Base-by-base conservation (phyloP, 2,329 filamentous ascomycete species). In the Endothia cerciana region DNA sequence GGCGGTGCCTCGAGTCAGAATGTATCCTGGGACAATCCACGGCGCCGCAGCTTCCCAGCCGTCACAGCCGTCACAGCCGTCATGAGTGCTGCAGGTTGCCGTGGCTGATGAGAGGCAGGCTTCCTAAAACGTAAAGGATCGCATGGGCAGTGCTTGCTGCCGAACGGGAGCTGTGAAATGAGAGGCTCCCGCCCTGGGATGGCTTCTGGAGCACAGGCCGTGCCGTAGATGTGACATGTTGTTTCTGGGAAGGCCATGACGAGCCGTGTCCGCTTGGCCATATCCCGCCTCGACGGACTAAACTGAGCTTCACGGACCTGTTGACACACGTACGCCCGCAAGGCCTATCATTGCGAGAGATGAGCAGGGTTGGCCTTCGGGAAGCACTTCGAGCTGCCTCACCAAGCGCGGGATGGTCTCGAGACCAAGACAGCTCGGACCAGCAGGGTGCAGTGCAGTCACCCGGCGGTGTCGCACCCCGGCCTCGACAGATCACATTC, bases 1-100 rank as follows among this genome's bases (percentile, higher is more conserved):
- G 62, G 63, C 70, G 60, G 72, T 73, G 67, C 69, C 76, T 80
- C 79, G 79, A 81, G 78, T 80, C 78, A 71, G 73, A 70, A 68
- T 63, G 66, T 59, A 72, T 72, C 75, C 71, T 73, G 72, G 70
- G 65, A 69, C 71, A 72, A 69, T 72, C 73, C 69, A 73, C 70
- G 66, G 71, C 43, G 51, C 56, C 71, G 71, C 71, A 72, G 70
- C 73, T 72, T 73, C 73, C 73, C 73, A 72, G 73, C 69, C 70
- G 73, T 74, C 71, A 74, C 73, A 72, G 73, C 69, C 70, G 73
- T 74, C 71, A 74, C 73, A 72, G 73, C 69, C 70, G 74, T 74
- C 71, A 74, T 74, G 72, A 72, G 69, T 71, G 66, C 75, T 80
- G 79, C 78, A 73, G 74, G 71, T 70, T 73, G 70, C 79, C 79